Base-by-base conservation (phyloP, 345 rosid genomes). In the Lepidium africanum region DNA sequence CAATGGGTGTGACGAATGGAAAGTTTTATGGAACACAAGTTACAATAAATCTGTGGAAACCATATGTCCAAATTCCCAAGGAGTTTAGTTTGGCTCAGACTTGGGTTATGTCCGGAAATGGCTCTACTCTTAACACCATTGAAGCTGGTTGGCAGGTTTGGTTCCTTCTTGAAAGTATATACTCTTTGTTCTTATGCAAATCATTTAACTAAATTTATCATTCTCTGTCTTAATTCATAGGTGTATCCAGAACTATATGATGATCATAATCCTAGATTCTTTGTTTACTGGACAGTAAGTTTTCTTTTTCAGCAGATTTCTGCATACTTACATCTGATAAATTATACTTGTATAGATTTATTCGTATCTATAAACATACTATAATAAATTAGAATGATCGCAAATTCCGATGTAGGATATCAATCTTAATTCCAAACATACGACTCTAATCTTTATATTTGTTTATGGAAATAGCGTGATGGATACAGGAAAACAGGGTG, bases 121-220 rank as follows among this genome's bases (percentile, higher is more conserved):
- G 83, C 52, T 47, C 68, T 17, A 82, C 53, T 78, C 85, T 84
- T 71, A 86, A 82, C 51, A 82, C 81, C 60, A 82, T 86, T 63
- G 92, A 86, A 78, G 92, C 85, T 62, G 89, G 92, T 59, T 86
- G 87, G 92, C 92, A 86, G 89, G 83, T 80, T 51, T 60, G 15
- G 19, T 67, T 49, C 37, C 30, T 60, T 67, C 61, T 58, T 27
- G n/a, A 30, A n/a, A 35, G 38, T 33, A 21, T 30, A 36, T 60
- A 35, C 7, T 73, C 10, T 45, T 35, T 27, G 15, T 23, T 46
- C 7, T 46, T 25, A 7, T n/a, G 13, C 25, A 56, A 42, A 35
- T 2, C 5, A 38, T 11, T 33, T 6, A 68, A 5, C 54, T 36
- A 21, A 27, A 4, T 6, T 3, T 38, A 53, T 39, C 33, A 10